Percentiles rank a stretch among this genome's conserved stretches.
Conservation (phyloP, 306 rosid genomes). For the Delonix regia region DNA sequence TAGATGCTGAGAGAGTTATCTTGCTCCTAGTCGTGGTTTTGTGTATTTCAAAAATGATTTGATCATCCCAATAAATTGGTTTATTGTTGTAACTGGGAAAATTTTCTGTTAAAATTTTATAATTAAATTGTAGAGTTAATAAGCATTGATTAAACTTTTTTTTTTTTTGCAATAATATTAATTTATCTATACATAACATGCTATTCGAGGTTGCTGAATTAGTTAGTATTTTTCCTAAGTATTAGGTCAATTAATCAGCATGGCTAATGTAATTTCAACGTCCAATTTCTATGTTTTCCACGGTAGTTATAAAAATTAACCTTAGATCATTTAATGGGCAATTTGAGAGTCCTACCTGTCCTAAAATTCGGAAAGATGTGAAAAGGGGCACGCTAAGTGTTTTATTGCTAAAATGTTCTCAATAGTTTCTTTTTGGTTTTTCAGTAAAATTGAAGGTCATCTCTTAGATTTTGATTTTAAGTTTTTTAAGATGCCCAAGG, state of each 20-base stretch:
- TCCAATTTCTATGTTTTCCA: neutral
- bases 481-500: neutral
- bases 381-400: neutral
- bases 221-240: neutral
- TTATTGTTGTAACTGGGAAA: neutral
- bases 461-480: neutral
- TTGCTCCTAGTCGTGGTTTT: neutral
- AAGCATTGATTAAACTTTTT: neutral
- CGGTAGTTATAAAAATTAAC: neutral
- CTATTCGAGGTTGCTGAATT: neutral
- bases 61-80: neutral
- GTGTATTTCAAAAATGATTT: constrained; percentile 6
- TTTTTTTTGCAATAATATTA: neutral
- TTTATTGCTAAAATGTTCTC: neutral
- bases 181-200: neutral
- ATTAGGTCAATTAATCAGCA: neutral
- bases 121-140: neutral
- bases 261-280: neutral
- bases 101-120: neutral
- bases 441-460: neutral
- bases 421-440: neutral
- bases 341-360: neutral
- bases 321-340: neutral
- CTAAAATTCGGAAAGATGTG: neutral
- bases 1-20: neutral